These are phyloP conservation scores for Malbranchea zuffiana DNA, from an alignment of 2,329 filamentous ascomycete genomes.

Conservation along the genomic window DNA sequence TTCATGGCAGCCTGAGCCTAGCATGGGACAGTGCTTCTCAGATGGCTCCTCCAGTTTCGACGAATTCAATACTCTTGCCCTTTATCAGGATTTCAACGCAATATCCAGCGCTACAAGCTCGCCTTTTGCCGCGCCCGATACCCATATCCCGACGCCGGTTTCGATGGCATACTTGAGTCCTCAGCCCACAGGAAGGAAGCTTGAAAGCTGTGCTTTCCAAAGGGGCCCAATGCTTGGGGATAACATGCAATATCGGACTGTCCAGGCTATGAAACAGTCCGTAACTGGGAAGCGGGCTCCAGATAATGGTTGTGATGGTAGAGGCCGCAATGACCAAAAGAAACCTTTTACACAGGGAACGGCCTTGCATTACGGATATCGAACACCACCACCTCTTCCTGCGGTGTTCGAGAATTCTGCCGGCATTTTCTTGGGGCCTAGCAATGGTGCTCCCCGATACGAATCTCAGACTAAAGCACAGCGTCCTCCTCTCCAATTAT, in stretches of 20 bases:
- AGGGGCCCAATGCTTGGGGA: conserved; percentile 1
- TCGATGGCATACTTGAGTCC: conserved; percentile 11
- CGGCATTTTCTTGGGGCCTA: conserved; percentile 6
- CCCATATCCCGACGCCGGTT: conserved; percentile 3
- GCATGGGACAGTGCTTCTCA: conserved; percentile 16
- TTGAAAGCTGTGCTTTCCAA: conserved; percentile 5
- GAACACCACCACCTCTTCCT: conserved; percentile 9
- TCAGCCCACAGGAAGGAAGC: not conserved
- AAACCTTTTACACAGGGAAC: conserved; percentile 6
- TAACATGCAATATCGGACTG: conserved; percentile 3
- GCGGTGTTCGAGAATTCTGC: not conserved
- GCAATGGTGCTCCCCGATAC: too few relatives aligned
- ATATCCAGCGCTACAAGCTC: conserved; percentile 18
- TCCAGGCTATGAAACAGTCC: conserved; percentile 2
- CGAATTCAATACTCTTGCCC: conserved; percentile 15
- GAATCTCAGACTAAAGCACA: conserved; percentile 7
- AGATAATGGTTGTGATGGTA: not conserved
- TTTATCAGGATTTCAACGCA: conserved; percentile 20
- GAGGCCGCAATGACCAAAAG: not conserved
- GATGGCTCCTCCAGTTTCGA: conserved; percentile 18
- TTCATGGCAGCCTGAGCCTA: conserved; percentile 19
- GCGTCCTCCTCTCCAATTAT: conserved; percentile 5
- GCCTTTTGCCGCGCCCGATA: conserved; percentile 13
- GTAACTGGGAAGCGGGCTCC: not conserved
- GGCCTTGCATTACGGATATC: conserved; percentile 16